Base-by-base conservation (phyloP, 306 rosid genomes). In the Cucumis hystrix region DNA sequence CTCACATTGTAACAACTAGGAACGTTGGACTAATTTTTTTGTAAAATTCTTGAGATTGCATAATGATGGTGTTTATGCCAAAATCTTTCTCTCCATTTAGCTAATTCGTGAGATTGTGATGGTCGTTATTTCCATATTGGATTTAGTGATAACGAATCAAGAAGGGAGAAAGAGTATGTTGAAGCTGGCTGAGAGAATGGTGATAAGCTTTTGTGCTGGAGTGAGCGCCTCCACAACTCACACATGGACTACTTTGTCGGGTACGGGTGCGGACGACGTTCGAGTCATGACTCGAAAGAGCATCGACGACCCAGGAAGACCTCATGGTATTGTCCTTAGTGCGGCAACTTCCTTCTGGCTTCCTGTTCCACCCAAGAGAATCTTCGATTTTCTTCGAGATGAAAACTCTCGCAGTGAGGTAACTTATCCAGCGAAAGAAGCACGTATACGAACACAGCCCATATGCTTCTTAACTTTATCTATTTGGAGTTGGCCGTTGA, bases 291-390 rank as follows among this genome's bases (percentile, higher is more conserved):
- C 98, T 56, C 81, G 98, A 2, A 92, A 96, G 88, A 96, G 98
- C 58, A 92, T 92, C 0, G 99, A 96, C 72, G 99, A 92, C 66
- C 99, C 99, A 0, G 99, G 98, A 12, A 82, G 98, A 74, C 99
- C 99, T 13, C 96, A 97, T 0, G 99, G 99, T 6, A 91, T 96
- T 39, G 99, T 96, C 73, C 89, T 96, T 0, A 91, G 98, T 56
- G 99, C 98, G 25, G 99, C 99, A 20, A 96, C 99, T 63, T 96
- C 98, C 23, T 91, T 96, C 75, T 96, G 99, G 99, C 96, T 96
- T 45, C 99, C 98, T 0, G 96, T 92, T 76, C 77, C 99, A 0
- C 98, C 99, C 0, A 89, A 87, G 61, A 81, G 91, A 67, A 97
- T 92, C 10, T 96, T 96, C 74, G 96, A 92, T 55, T 92, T 96